Evolutionary conservation across 768 basidiomycete species (phyloP).

Genomic region (Boletus tomentosulus): DNA sequence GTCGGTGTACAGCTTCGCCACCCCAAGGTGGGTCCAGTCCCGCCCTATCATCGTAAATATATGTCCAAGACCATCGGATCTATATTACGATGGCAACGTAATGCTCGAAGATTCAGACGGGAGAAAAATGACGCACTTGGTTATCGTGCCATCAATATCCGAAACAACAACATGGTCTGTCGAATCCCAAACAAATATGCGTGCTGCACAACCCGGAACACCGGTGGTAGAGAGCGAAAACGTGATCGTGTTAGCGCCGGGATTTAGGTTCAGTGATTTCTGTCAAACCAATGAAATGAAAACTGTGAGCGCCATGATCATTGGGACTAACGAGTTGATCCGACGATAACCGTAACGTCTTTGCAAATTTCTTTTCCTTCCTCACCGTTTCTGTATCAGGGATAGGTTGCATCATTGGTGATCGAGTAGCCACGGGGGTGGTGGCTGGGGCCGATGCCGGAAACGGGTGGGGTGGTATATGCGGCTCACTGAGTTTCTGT

Average conservation of each 20-base stretch:
- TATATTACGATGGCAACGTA: constrained; percentile 24
- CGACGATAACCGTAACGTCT: constrained; percentile 88
- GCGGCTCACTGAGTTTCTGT: constrained; percentile 12
- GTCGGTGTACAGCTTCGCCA: constrained; percentile 96
- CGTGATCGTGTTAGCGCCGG: constrained; percentile 87
- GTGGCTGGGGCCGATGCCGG: constrained; percentile 45
- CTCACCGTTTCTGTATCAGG: constrained; percentile 4
- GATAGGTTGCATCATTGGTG: constrained; percentile 29
- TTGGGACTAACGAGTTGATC: constrained; percentile 74
- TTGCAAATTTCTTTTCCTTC: constrained; percentile 65
- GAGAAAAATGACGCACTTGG: constrained; percentile 61
- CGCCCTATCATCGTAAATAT: constrained; percentile 97
- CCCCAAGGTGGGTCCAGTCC: constrained; percentile 97
- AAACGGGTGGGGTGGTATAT: constrained; percentile 3
- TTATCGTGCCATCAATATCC: constrained; percentile 99
- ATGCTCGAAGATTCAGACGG: not conserved
- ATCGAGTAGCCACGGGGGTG: constrained; percentile 32
- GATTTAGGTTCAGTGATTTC: constrained; percentile 82
- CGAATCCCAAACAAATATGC: constrained; percentile 96
- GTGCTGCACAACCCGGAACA: constrained; percentile 78
- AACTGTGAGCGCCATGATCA: not conserved
- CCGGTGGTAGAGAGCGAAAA: constrained; percentile 89
- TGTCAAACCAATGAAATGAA: constrained; percentile 27
- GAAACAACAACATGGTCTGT: constrained; percentile 88
- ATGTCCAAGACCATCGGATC: constrained; percentile 94